Evolutionary conservation across 2,329 filamentous ascomycete species (phyloP), one percentile per base, ranked within the genome.

Genomic region (Aspergillus brunneoviolaceus): DNA sequence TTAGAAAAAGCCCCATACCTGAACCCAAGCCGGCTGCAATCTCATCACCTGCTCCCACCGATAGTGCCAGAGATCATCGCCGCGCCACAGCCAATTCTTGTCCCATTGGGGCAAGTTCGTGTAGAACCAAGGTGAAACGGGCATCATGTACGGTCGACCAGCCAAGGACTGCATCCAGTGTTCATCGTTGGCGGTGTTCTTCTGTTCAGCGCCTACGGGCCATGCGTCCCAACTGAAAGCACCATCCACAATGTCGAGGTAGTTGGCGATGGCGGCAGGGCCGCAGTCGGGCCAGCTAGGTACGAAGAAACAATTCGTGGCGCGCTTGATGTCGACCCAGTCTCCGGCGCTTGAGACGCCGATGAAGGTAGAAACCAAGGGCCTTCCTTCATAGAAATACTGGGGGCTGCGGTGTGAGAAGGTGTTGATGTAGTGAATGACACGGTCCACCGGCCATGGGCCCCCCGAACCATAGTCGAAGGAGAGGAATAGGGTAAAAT

Each of bases 51-150:
- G 78, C 55, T 79, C 72, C 86, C 85, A 88, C 9, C 86, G 81
- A 57, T 84, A 76, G 62, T 79, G 81, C 85, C 86, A 89, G 12
- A 88, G 72, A 58, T 81, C 77, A 64, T 88, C 86, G n/a, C 84
- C 83, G 23, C 80, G 79, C 78, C 84, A 89, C 5, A 87, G 75
- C 85, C 86, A 89, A 68, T 87, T 85, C 74, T 88, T 88, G 48
- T 75, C 71, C 65, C 80, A 87, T 6, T 76, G 75, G 0, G 83
- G 81, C 3, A 87, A 74, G 60, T 85, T 83, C 52, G 86, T 86
- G 70, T 73, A 83, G 69, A 79, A 83, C 83, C 83, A 85, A 0
- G 84, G 83, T 0, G 81, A 81, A n/a, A 84, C 79, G 2, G 82
- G 78, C 81, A 84, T 84, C 80, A 85, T 84, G 57, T 77, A 81